phyloP scores from a whole-genome alignment of 2,329 filamentous ascomycete species.

The Sphaerulina vaccinii region DNA sequence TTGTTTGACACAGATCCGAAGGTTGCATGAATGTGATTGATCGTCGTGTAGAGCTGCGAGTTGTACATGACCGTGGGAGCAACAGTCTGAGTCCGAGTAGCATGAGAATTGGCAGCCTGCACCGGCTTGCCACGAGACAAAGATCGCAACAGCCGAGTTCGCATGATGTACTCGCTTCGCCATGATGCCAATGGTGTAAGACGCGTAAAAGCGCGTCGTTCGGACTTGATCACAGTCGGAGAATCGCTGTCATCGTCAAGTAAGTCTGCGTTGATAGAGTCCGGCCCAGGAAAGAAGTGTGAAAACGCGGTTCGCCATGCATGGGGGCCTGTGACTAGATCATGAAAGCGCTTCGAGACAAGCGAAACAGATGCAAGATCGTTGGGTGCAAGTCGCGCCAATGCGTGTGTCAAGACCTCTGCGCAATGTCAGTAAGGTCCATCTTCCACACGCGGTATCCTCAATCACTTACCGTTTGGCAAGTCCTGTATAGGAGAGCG shows the following conservation, averaged over 20 bases:
- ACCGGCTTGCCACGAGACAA: slow-evolving; percentile 76
- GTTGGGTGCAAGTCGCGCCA: slow-evolving; percentile 84
- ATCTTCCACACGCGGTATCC: slow-evolving; percentile 1
- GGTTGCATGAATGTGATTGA: slow-evolving; percentile 76
- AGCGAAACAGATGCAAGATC: slow-evolving; percentile 79
- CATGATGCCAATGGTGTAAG: slow-evolving; percentile 84
- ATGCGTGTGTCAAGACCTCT: slow-evolving; percentile 90
- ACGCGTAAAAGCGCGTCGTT: slow-evolving; percentile 76
- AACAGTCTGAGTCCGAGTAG: slow-evolving; percentile 61
- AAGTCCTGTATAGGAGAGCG: slow-evolving; percentile 58
- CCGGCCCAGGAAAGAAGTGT: slow-evolving; percentile 80
- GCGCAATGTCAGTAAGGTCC: slow-evolving; percentile 26
- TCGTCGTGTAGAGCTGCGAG: slow-evolving; percentile 74
- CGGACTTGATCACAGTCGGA: slow-evolving; percentile 62
- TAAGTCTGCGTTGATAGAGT: slow-evolving; percentile 49
- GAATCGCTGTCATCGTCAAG: slow-evolving; percentile 49
- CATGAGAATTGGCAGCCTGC: slow-evolving; percentile 54
- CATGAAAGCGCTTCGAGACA: slow-evolving; percentile 84
- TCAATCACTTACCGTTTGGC: slow-evolving; percentile 69
- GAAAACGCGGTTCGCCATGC: slow-evolving; percentile 92
- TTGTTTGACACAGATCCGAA: slow-evolving; percentile 68
- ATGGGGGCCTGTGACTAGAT: slow-evolving; percentile 83
- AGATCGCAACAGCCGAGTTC: slow-evolving; percentile 79
- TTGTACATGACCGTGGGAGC: slow-evolving; percentile 80
- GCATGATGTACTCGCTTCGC: slow-evolving; percentile 90